phyloP scores from a whole-genome alignment of 1,284 basidiomycete genomes.

The Boletus semigastroideus region DNA sequence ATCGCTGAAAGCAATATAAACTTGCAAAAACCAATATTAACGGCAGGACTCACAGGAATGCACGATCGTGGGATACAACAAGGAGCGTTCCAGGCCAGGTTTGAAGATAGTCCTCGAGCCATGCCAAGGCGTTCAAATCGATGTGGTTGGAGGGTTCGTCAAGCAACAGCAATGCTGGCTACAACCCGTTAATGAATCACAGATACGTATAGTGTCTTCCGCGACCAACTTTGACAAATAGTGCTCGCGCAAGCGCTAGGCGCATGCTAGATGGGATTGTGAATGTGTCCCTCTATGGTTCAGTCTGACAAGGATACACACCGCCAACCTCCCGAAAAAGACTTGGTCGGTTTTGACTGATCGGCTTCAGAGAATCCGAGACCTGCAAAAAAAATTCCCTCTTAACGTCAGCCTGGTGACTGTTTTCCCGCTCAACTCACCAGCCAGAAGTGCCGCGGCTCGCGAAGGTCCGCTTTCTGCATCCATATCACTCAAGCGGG shows the following conservation, averaged over 20 bases:
- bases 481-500: conserved; percentile 93
- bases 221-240: conserved; percentile 85
- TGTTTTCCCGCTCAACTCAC: conserved; percentile 37
- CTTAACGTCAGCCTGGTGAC: background rate
- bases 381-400: conserved; percentile 40
- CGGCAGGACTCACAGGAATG: conserved; percentile 72
- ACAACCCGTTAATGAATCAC: conserved; percentile 5
- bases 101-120: conserved; percentile 95
- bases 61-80: conserved; percentile 98
- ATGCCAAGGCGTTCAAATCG: conserved; percentile 81
- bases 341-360: conserved; percentile 78
- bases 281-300: background rate
- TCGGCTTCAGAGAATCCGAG: conserved; percentile 91
- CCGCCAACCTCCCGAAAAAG: conserved; percentile 98
- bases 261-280: conserved; percentile 60
- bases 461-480: conserved; percentile 95
- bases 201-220: background rate
- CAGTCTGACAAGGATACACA: conserved; percentile 30
- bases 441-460: conserved; percentile 87
- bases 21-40: background rate
- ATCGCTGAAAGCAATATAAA: conserved; percentile 53
- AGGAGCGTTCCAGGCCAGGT: conserved; percentile 95
- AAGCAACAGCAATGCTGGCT: conserved; percentile 80
- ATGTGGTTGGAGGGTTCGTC: conserved; percentile 99
- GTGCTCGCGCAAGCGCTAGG: conserved; percentile 78